Base-by-base conservation (phyloP, 768 basidiomycete genomes). In the Suillus weaverae region DNA sequence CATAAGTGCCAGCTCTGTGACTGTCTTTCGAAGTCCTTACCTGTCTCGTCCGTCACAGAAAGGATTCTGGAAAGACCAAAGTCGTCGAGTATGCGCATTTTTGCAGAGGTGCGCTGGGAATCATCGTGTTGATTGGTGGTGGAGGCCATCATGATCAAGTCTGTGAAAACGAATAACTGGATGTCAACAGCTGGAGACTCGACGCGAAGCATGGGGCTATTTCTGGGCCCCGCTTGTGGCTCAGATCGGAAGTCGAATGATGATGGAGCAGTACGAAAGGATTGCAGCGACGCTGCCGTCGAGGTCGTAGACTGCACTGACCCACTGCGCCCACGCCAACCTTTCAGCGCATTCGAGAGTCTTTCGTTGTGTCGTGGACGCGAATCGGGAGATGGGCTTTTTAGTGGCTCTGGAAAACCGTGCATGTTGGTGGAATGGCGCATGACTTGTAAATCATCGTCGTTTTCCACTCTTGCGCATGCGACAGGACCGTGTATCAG, bases 401-500 rank as follows among this genome's bases (percentile, higher is more conserved):
- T 26, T 33, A 60, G 57, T 2, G 35, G 35, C 3, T 7, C 26
- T 0, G 54, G n/a, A 11, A 62, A 63, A 6, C 36, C 33, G 20
- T 65, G 65, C 18, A 32, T 10, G 32, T 33, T 53, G 39, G 57
- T 75, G 71, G 36, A 50, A 54, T 33, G 14, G n/a, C 59, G 57
- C 44, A 73, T 70, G 48, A 35, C 3, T 6, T 5, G 53, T 35
- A 54, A 14, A 32, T 54, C 53, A 51, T 74, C 66, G 66, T 75
- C 79, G n/a, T 75, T 75, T 51, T 79, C 71, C 6, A 87, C 77
- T 11, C 84, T 79, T 10, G 79, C 72, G 41, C 70, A 76, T 33
- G 64, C 67, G 8, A 94, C 76, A 3, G 80, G 74, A 20, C 92
- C 94, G 67, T 89, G 87, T 63, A 85, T 83, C 44, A 95, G 78